Evolutionary conservation across 1,284 basidiomycete species (phyloP), one percentile per base, ranked within the genome.

Genomic region (Ustilago crameri): DNA sequence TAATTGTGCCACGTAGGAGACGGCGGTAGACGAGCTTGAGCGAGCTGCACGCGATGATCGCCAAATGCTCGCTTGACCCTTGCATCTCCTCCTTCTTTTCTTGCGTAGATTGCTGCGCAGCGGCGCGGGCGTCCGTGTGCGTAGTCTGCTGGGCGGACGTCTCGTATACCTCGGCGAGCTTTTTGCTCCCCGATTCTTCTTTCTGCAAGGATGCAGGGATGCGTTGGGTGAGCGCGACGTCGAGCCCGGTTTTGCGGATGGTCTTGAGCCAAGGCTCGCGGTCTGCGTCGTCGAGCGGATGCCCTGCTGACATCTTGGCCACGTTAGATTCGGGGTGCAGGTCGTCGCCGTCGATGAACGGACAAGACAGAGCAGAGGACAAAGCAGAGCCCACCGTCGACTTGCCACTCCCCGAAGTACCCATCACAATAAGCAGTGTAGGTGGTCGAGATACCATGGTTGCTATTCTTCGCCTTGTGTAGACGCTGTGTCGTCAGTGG

Each of bases 321-420:
- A 96, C 88, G 83, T 96, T 96, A 7, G 87, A 83, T 14, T 86
- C 79, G 0, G 94, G 91, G 81, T 97, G 95, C 35, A 97, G 86
- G 64, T 91, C 90, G 82, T 97, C 95, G 37, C 91, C 95, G 79
- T 97, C 95, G 65, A 93, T 86, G 84, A 93, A 95, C 0, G 93
- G 89, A 58, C 92, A 77, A 9, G 82, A 82, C 54, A 94, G 86
- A 15, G 86, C 85, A 35, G 84, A 76, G 14, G 91, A 88, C 24
- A 95, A 85, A 3, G 89, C 88, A 3, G 80, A 71, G 0, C 91
- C 93, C 9, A 95, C 87, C 0, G 93, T 95, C 3, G 91, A 91
- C 84, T 96, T 96, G n/a, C 94, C 93, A 0, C 44, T 61, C 9
- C 67, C 77, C 22, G 72, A 79, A 1, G 75, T 76, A n/a, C 78